These are phyloP conservation scores for Citrullus mucosospermus DNA, from an alignment of 306 rosid species.

Conservation along the genomic window DNA sequence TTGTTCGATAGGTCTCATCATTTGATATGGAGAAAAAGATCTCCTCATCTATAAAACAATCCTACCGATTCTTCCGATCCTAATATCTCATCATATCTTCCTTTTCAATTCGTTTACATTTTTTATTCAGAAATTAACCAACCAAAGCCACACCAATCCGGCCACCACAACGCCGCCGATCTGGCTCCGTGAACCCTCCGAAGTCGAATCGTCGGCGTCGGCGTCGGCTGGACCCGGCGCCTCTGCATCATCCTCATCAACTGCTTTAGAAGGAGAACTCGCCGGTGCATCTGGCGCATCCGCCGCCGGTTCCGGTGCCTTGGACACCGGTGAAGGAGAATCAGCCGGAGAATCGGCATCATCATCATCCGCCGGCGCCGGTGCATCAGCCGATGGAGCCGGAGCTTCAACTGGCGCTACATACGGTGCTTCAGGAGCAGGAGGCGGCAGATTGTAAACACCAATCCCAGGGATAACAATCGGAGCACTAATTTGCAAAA, in stretches of 20 bases:
- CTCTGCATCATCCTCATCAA: background rate
- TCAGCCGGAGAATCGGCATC: background rate
- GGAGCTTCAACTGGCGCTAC: slow-evolving; percentile 10
- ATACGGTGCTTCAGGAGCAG: background rate
- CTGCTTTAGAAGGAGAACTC: background rate
- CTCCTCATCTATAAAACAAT: background rate
- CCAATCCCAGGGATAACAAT: slow-evolving; percentile 30
- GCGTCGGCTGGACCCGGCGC: background rate
- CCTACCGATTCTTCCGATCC: background rate
- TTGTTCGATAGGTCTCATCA: too few relatives aligned
- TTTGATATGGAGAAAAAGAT: too few relatives aligned
- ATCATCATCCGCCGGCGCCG: background rate
- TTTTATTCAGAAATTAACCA: background rate
- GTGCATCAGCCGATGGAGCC: slow-evolving; percentile 7
- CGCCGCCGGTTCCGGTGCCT: background rate
- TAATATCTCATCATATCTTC: background rate
- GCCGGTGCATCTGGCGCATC: slow-evolving; percentile 1
- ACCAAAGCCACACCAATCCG: background rate
- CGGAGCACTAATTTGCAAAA: slow-evolving; percentile 30
- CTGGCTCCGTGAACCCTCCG: background rate
- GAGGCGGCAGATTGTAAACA: slow-evolving; percentile 9
- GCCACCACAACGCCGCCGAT: background rate
- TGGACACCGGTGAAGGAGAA: background rate
- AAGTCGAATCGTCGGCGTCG: background rate
- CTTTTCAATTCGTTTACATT: background rate